These are phyloP conservation scores for Karstenula rhodostoma DNA, from an alignment of 2,329 filamentous ascomycete genomes.

Conservation along the genomic window DNA sequence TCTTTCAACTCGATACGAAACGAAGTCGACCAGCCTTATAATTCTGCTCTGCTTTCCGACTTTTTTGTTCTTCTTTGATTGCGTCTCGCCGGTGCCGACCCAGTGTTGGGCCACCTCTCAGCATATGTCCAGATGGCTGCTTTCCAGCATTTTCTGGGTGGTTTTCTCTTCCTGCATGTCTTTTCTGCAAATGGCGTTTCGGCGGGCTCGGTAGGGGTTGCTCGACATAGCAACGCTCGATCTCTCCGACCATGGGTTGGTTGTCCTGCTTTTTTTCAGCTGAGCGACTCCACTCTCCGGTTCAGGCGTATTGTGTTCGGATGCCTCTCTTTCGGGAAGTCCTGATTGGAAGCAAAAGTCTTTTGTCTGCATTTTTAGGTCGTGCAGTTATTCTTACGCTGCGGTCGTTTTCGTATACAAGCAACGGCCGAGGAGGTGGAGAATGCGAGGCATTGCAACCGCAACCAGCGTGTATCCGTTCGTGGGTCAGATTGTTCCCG, in stretches of 20 bases:
- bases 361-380: constrained; percentile 43
- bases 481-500: constrained; percentile 19
- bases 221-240: constrained; percentile 25
- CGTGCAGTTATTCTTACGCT: constrained; percentile 34
- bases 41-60: constrained; percentile 13
- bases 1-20: constrained; percentile 38
- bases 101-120: constrained; percentile 28
- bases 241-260: constrained; percentile 40
- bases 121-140: constrained; percentile 39
- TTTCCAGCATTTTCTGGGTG: constrained; percentile 46
- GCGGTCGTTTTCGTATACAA: constrained; percentile 37
- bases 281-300: constrained; percentile 40
- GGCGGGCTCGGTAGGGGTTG: constrained; percentile 28
- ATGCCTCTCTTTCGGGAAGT: constrained; percentile 26
- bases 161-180: constrained; percentile 41
- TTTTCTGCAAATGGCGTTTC: constrained; percentile 37
- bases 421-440: constrained; percentile 24
- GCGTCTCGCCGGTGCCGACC: constrained; percentile 22
- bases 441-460: constrained; percentile 28
- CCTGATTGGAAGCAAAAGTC: constrained; percentile 41
- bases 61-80: constrained; percentile 17
- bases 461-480: constrained; percentile 14
- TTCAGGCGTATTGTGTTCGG: constrained; percentile 33
- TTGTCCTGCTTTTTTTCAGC: constrained; percentile 39
- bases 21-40: constrained; percentile 35